These are phyloP conservation scores for Boletus speciosus DNA, from an alignment of 768 basidiomycete genomes.

Conservation along the genomic window DNA sequence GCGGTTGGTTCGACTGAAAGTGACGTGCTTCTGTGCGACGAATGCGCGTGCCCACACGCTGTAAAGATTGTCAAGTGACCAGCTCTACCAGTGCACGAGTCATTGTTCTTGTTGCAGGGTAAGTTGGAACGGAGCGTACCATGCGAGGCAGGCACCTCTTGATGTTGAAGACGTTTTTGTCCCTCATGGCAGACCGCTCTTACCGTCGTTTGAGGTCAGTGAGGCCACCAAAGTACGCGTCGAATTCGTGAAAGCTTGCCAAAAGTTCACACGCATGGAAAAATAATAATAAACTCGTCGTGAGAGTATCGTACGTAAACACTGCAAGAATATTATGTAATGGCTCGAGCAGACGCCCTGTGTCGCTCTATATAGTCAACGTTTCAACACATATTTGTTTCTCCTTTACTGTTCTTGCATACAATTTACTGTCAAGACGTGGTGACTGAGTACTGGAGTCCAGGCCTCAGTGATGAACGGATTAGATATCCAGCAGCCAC, in stretches of 20 bases:
- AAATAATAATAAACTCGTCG: too few relatives aligned
- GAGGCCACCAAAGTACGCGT: not conserved
- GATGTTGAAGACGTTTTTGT: constrained; percentile 43
- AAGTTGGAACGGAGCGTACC: constrained; percentile 40
- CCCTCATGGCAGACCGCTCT: constrained; percentile 39
- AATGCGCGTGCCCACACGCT: constrained; percentile 81
- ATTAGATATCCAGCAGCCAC: too few relatives aligned
- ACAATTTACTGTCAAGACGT: too few relatives aligned
- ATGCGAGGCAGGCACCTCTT: constrained; percentile 72
- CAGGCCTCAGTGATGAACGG: too few relatives aligned
- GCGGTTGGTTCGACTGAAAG: constrained; percentile 53
- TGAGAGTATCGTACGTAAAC: too few relatives aligned
- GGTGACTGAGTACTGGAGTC: too few relatives aligned
- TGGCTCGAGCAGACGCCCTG: too few relatives aligned
- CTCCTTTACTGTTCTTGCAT: too few relatives aligned
- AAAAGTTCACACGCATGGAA: constrained; percentile 18
- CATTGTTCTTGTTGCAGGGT: not conserved
- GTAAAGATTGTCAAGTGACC: constrained; percentile 85
- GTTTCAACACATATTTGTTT: too few relatives aligned
- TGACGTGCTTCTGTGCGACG: constrained; percentile 41
- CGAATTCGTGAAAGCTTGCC: not conserved
- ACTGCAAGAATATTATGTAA: too few relatives aligned
- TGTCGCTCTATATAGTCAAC: too few relatives aligned
- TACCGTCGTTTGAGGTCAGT: not conserved
- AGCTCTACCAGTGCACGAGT: constrained; percentile 56